phyloP scores from a whole-genome alignment of 441 rosid species.

The Populus trichocarpa region DNA sequence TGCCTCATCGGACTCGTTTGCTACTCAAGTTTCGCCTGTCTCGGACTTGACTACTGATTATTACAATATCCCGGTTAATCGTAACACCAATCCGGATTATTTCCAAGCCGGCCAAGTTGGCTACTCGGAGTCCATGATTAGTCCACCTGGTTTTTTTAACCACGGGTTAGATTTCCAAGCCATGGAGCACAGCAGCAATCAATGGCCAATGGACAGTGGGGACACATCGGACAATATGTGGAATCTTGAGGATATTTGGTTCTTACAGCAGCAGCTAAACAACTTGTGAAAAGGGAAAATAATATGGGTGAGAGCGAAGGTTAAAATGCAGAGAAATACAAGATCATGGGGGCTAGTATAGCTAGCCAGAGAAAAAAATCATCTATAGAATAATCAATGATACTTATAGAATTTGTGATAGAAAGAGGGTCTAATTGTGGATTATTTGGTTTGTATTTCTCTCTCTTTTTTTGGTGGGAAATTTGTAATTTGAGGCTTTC shows the following conservation, averaged over 20 bases:
- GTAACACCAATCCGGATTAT: constrained; percentile 48
- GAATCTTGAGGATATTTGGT: constrained; percentile 63
- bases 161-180: constrained; percentile 39
- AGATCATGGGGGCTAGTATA: background rate
- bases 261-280: constrained; percentile 49
- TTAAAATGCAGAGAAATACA: constrained; percentile 2
- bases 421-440: constrained; percentile 26
- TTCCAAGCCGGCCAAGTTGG: constrained; percentile 34
- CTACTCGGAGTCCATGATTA: constrained; percentile 37
- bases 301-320: background rate
- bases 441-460: constrained; percentile 15
- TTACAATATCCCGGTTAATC: constrained; percentile 36
- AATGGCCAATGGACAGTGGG: constrained; percentile 45
- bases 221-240: constrained; percentile 61
- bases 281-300: constrained; percentile 27
- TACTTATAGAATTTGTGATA: constrained; percentile 12
- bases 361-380: background rate
- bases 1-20: constrained; percentile 57
- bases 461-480: constrained; percentile 5
- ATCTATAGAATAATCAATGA: no score
- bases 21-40: constrained; percentile 45
- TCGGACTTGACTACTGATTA: constrained; percentile 58
- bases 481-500: constrained; percentile 22
- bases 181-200: constrained; percentile 43
- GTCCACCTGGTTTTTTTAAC: constrained; percentile 32